Conservation (phyloP, 2,329 filamentous ascomycete species). For the Tolypocladium cylindrosporum region DNA sequence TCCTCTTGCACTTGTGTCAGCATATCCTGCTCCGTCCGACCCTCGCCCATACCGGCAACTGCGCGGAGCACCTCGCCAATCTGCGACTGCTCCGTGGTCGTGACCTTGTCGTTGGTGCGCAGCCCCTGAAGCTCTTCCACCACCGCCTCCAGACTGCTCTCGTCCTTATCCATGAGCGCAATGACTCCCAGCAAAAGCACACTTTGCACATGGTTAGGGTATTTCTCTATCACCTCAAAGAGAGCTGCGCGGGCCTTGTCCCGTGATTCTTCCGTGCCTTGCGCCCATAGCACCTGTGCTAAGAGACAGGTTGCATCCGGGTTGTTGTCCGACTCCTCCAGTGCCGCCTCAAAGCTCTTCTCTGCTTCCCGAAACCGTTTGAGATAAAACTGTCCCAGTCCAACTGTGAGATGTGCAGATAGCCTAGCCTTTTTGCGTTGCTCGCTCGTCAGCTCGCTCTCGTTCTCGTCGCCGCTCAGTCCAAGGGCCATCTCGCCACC, state of each 20-base stretch:
- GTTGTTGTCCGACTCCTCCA: constrained; percentile 65
- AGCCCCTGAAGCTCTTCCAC: constrained; percentile 65
- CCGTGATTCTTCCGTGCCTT: constrained; percentile 63
- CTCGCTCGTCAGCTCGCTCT: constrained; percentile 54
- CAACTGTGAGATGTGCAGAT: constrained; percentile 77
- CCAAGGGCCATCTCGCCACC: constrained; percentile 73
- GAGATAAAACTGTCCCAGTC: constrained; percentile 69
- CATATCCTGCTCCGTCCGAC: constrained; percentile 37
- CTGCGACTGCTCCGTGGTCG: constrained; percentile 51
- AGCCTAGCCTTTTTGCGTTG: constrained; percentile 62
- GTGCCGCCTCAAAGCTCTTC: constrained; percentile 67
- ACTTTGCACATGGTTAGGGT: constrained; percentile 68
- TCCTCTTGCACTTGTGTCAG: constrained; percentile 61
- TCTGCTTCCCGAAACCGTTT: constrained; percentile 59
- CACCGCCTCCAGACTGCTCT: constrained; percentile 72
- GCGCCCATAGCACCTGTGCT: constrained; percentile 88
- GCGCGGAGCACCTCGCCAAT: constrained; percentile 69
- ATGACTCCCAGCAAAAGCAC: constrained; percentile 77
- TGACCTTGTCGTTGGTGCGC: constrained; percentile 56
- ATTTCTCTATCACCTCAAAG: constrained; percentile 66
- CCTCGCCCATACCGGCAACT: constrained; percentile 51
- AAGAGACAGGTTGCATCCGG: constrained; percentile 81
- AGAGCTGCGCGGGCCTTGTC: constrained; percentile 69
- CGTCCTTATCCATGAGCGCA: constrained; percentile 69
- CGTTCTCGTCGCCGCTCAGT: constrained; percentile 62